Percentiles rank a stretch among this genome's conserved stretches.
phyloP scores from a whole-genome alignment of 305 asterid genomes.

The Plantago lanceolata region DNA sequence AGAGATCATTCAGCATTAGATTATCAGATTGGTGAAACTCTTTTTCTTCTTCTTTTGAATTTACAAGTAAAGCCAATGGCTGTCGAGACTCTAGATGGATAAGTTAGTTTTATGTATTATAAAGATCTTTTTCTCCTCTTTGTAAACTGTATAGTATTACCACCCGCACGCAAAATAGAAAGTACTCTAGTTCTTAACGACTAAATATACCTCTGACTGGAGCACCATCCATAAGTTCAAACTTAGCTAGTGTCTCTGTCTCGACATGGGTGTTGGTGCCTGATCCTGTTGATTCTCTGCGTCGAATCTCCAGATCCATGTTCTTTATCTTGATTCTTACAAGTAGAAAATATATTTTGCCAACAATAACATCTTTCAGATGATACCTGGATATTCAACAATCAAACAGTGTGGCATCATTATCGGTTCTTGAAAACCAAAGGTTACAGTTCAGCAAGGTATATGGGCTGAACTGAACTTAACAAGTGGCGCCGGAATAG shows the following conservation, averaged over 20 bases:
- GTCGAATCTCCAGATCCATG: conserved; percentile 96
- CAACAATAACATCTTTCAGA: conserved; percentile 90
- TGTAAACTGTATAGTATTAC: too few species aligned
- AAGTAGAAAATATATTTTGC: conserved; percentile 91
- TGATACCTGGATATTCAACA: conserved; percentile 65
- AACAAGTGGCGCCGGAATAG: too few species aligned
- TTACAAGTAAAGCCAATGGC: background rate
- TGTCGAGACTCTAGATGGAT: too few species aligned
- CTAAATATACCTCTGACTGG: conserved; percentile 78
- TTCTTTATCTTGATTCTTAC: conserved; percentile 94
- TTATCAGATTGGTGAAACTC: background rate
- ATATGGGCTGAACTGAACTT: background rate
- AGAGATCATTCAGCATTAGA: conserved; percentile 1
- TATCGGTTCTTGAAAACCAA: conserved; percentile 9
- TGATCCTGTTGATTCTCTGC: conserved; percentile 94
- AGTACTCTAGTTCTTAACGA: background rate
- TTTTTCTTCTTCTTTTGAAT: background rate
- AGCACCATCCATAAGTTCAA: conserved; percentile 99
- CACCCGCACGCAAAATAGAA: background rate
- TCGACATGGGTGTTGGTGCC: conserved; percentile 94
- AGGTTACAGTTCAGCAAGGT: conserved; percentile 9
- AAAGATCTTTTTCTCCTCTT: too few species aligned
- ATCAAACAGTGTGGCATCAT: conserved; percentile 23
- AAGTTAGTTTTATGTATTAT: too few species aligned
- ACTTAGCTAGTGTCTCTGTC: conserved; percentile 97